Conservation (phyloP, 257 asterid genomes). For the Solanum microdontum region DNA sequence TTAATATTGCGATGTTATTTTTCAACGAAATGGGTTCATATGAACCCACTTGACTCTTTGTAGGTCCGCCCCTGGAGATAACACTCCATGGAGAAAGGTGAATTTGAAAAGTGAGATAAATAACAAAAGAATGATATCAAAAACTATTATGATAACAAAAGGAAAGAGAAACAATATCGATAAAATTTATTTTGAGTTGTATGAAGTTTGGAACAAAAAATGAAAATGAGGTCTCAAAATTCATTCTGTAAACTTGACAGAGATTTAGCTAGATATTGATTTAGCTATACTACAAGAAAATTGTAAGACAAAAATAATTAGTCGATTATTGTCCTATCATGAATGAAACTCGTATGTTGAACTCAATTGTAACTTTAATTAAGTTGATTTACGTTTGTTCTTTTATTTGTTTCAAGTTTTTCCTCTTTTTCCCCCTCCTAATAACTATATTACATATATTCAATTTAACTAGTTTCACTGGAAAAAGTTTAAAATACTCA, state of each 20-base stretch:
- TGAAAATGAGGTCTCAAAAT: background rate
- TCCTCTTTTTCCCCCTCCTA: too few relatives aligned
- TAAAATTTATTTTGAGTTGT: background rate
- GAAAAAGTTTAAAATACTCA: too few relatives aligned
- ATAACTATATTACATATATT: background rate
- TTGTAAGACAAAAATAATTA: too few relatives aligned
- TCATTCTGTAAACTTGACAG: background rate
- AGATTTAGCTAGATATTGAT: background rate
- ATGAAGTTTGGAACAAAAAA: background rate
- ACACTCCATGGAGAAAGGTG: background rate
- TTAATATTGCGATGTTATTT: too few relatives aligned
- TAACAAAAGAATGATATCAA: background rate
- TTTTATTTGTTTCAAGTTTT: background rate
- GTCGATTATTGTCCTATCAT: background rate
- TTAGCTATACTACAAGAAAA: too few relatives aligned
- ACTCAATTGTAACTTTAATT: background rate
- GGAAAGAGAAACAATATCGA: background rate
- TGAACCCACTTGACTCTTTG: too few relatives aligned
- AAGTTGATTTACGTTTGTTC: background rate
- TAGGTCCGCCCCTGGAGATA: background rate
- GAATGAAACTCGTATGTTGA: background rate
- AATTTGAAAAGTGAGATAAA: background rate
- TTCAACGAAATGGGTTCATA: too few relatives aligned
- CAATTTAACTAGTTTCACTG: too few relatives aligned
- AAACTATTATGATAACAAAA: background rate